A percentile compares a stretch with the other conserved stretches of the same genome.
phyloP scores from a whole-genome alignment of 83 land plant genomes.

The Picea abies region DNA sequence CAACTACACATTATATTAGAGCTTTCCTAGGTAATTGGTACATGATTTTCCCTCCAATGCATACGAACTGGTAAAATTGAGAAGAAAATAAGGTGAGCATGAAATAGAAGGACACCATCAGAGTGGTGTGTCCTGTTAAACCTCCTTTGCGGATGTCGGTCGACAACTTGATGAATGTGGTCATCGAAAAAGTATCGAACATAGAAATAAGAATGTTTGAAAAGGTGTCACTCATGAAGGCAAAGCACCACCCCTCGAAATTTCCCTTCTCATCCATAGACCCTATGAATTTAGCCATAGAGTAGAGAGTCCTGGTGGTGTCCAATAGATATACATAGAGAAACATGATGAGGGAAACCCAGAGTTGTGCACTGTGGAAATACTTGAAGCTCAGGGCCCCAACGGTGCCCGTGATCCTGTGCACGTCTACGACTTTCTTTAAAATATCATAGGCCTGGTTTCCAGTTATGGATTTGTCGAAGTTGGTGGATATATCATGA shows the following conservation, averaged over 20 bases:
- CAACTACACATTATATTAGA: too few relatives aligned
- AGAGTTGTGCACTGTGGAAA: constrained; percentile 42
- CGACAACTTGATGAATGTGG: constrained; percentile 82
- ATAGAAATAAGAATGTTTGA: constrained; percentile 62
- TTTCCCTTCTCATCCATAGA: constrained; percentile 54
- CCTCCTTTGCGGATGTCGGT: constrained; percentile 89
- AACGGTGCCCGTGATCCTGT: constrained; percentile 48
- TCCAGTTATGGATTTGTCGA: too few relatives aligned
- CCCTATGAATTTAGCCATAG: constrained; percentile 81
- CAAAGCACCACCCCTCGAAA: constrained; percentile 78
- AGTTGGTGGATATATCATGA: too few relatives aligned
- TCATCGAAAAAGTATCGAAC: constrained; percentile 67
- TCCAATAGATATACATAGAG: constrained; percentile 85
- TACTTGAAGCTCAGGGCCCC: constrained; percentile 63
- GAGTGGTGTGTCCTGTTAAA: constrained; percentile 80
- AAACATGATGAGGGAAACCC: constrained; percentile 65
- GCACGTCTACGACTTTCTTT: too few relatives aligned
- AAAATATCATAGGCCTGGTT: too few relatives aligned
- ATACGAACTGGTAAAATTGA: too few relatives aligned
- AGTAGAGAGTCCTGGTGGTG: constrained; percentile 75
- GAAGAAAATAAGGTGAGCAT: constrained; percentile 50
- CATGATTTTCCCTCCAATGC: too few relatives aligned
- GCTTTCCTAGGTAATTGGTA: too few relatives aligned
- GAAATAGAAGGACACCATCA: constrained; percentile 67
- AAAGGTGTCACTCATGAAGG: constrained; percentile 82